These are phyloP conservation scores for Cinnamomum chago DNA, from an alignment of 164 flowering plant species.

Conservation along the genomic window DNA sequence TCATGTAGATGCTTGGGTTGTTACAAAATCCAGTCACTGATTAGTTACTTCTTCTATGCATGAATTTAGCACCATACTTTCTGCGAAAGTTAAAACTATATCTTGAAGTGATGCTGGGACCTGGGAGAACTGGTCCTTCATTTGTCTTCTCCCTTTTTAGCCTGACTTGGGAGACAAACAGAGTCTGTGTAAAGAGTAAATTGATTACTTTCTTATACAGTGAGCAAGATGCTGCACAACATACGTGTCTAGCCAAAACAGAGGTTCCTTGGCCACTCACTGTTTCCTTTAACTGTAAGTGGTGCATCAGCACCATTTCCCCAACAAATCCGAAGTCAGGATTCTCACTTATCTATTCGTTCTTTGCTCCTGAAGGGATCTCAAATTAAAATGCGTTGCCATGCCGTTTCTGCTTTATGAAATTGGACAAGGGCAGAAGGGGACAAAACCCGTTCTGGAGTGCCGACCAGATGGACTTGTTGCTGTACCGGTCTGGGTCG, in stretches of 20 bases:
- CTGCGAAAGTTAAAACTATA: too few relatives aligned
- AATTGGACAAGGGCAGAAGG: too few relatives aligned
- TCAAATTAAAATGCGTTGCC: too few relatives aligned
- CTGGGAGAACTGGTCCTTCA: not conserved
- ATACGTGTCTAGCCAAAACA: not conserved
- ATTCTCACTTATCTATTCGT: not conserved
- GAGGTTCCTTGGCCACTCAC: not conserved
- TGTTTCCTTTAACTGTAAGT: not conserved
- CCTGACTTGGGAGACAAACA: not conserved
- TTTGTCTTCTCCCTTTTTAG: not conserved
- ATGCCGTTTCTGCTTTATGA: too few relatives aligned
- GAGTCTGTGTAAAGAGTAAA: not conserved
- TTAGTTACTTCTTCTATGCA: not conserved
- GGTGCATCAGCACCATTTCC: not conserved
- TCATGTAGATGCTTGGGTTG: not conserved
- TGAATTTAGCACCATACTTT: not conserved
- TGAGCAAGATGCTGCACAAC: not conserved
- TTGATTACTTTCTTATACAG: not conserved
- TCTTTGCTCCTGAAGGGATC: not conserved
- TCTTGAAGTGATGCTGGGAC: not conserved
- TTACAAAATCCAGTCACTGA: not conserved
- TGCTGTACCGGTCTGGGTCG: too few relatives aligned
- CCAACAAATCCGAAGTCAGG: not conserved
- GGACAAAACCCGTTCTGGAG: too few relatives aligned
- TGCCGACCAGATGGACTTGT: too few relatives aligned